Evolutionary conservation across 257 asterid genomes (phyloP).

Genomic region (Craterostigma plantagineum): DNA sequence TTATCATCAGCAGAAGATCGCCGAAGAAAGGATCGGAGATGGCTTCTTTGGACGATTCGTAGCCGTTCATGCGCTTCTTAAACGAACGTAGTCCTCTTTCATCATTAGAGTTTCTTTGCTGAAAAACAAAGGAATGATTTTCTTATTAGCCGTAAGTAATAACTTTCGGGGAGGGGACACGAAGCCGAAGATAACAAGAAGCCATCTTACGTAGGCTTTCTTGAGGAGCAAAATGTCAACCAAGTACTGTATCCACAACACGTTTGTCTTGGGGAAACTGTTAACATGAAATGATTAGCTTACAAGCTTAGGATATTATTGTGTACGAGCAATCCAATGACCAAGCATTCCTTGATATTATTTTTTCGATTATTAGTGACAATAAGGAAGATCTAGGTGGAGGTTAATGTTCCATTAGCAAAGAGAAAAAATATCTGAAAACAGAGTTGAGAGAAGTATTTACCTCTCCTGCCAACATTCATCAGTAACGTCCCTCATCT

Average conservation of each 20-base stretch:
- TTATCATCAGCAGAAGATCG: conserved; percentile 21
- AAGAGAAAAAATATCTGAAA: background rate
- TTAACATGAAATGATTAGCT: conserved; percentile 7
- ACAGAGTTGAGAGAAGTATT: background rate
- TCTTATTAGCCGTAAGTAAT: background rate
- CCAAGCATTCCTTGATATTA: background rate
- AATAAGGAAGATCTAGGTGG: background rate
- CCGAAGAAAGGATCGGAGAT: conserved; percentile 48
- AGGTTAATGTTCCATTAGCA: background rate
- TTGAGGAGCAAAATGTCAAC: conserved; percentile 61
- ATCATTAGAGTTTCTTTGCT: conserved; percentile 54
- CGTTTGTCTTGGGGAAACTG: conserved; percentile 93
- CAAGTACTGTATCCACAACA: conserved; percentile 81
- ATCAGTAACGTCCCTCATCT: conserved; percentile 72
- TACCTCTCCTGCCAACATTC: conserved; percentile 99
- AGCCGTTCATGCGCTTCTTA: conserved; percentile 48
- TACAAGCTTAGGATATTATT: background rate
- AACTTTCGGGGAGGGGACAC: background rate
- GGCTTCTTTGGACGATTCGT: conserved; percentile 71
- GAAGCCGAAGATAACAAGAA: background rate
- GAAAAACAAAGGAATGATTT: conserved; percentile 10
- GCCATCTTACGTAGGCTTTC: conserved; percentile 66
- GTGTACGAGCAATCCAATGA: background rate
- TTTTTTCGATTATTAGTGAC: too few relatives aligned
- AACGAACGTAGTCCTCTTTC: conserved; percentile 58